Percentiles rank a stretch among this genome's conserved stretches.
phyloP scores from a whole-genome alignment of 1,139 yeast species.

The Geotrichum histeridarum region DNA sequence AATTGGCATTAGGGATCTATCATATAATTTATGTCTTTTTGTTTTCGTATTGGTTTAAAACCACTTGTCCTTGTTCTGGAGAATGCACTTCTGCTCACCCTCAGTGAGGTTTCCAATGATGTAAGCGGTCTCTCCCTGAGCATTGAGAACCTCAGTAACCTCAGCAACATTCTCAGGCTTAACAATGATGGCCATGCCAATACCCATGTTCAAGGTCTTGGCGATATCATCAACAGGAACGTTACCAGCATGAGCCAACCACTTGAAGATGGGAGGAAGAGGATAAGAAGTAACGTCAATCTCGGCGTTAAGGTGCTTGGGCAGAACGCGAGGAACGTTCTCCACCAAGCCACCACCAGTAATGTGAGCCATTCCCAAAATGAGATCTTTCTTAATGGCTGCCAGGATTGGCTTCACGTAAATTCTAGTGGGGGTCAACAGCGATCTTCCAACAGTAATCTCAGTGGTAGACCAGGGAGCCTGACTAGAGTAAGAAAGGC shows the following conservation, averaged over 20 bases:
- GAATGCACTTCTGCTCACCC: slow-evolving; percentile 60
- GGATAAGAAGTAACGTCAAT: slow-evolving; percentile 78
- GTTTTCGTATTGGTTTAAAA: slow-evolving; percentile 25
- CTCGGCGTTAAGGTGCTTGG: slow-evolving; percentile 69
- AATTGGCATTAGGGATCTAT: slow-evolving; percentile 6
- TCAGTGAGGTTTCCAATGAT: slow-evolving; percentile 69
- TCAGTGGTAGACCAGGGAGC: slow-evolving; percentile 83
- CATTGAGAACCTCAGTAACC: slow-evolving; percentile 50
- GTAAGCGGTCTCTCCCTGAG: slow-evolving; percentile 71
- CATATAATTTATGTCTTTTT: neutral
- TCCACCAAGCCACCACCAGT: slow-evolving; percentile 98
- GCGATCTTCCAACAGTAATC: slow-evolving; percentile 74
- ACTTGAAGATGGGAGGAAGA: slow-evolving; percentile 82
- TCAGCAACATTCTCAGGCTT: slow-evolving; percentile 52
- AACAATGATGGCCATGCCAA: slow-evolving; percentile 93
- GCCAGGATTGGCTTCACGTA: slow-evolving; percentile 88
- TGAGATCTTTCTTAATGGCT: slow-evolving; percentile 58
- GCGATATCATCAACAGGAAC: slow-evolving; percentile 80
- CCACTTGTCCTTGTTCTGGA: slow-evolving; percentile 56
- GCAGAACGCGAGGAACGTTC: slow-evolving; percentile 92
- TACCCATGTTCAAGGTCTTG: slow-evolving; percentile 92
- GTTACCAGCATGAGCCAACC: slow-evolving; percentile 89
- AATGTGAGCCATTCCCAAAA: slow-evolving; percentile 90
- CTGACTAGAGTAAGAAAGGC: slow-evolving; percentile 57
- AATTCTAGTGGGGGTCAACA: slow-evolving; percentile 85